Percentiles rank a stretch among this genome's conserved stretches.
Evolutionary conservation across 2,329 filamentous ascomycete species (phyloP).

Genomic region (Ophioceras dolichostomum): DNA sequence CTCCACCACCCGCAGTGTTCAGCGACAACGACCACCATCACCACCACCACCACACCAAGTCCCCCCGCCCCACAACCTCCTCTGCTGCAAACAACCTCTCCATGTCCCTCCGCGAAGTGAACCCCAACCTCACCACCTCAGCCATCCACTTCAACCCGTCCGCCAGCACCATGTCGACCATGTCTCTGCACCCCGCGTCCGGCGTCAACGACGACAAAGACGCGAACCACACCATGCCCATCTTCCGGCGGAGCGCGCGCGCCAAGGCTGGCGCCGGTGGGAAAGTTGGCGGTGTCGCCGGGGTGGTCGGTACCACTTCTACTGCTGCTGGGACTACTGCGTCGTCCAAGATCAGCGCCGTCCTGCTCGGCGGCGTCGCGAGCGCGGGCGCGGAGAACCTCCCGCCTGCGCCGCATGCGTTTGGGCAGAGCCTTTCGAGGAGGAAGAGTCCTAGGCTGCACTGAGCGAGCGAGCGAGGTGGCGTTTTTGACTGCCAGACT

Average conservation of each 20-base stretch:
- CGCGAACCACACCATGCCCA: constrained; percentile 28
- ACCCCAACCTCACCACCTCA: constrained; percentile 30
- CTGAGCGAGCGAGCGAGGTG: too few relatives aligned
- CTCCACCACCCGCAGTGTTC: constrained; percentile 10
- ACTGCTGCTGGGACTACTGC: background rate
- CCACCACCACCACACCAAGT: constrained; percentile 4
- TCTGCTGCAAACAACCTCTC: constrained; percentile 15
- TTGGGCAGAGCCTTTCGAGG: constrained; percentile 31
- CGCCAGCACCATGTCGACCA: constrained; percentile 26
- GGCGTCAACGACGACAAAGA: constrained; percentile 5
- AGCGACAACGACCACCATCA: constrained; percentile 10
- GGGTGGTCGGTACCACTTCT: constrained; percentile 5
- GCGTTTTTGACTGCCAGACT: too few relatives aligned
- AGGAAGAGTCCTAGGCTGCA: constrained; percentile 43
- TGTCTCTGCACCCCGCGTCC: constrained; percentile 8
- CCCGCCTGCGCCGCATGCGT: constrained; percentile 24
- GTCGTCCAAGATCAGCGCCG: background rate
- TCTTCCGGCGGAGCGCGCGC: constrained; percentile 32
- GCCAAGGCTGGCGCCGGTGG: constrained; percentile 6
- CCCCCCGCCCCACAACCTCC: constrained; percentile 11
- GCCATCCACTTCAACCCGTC: constrained; percentile 27
- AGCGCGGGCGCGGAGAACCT: constrained; percentile 40
- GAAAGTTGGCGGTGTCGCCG: constrained; percentile 15
- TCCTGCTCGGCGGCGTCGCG: constrained; percentile 8
- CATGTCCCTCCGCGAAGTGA: constrained; percentile 42